Base-by-base conservation (phyloP, 1,139 yeast genomes). In the Casaregolazyma suthepensis region DNA sequence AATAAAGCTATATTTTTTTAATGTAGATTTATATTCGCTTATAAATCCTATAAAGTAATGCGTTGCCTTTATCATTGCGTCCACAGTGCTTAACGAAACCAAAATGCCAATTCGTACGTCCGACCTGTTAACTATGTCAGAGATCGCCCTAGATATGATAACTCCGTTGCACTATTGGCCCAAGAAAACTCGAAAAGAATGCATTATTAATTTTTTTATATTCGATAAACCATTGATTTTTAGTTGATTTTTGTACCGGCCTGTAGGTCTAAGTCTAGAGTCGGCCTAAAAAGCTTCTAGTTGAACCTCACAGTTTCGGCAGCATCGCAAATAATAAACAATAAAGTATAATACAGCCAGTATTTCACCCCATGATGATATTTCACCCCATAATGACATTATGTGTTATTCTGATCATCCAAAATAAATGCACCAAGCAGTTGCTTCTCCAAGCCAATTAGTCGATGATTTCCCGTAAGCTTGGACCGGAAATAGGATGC, bases 401-500 rank as follows among this genome's bases (percentile, higher is more conserved):
- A 26, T 26, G 17, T 2, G 7, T 13, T 15, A 12, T 35, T 17
- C 9, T 13, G 9, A 6, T 5, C 40, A 35, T 15, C 17, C 17
- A 15, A n/a, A 35, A 43, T 46, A 46, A 43, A 46, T 18, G 23
- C 43, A 35, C 47, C 45, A 29, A 56, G 43, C 12, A 56, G 54
- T 18, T 40, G 31, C 44, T 50, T 49, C 42, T 56, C 59, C 42
- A 56, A 45, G 12, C 10, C 31, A 19, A 45, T 49, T 43, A 56
- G 46, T 37, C 31, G 48, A 37, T 50, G 51, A 6, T 46, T 43
- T 20, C 38, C 19, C 13, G 29, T 17, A 18, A 51, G 42, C 26
- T 51, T 40, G 15, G 13, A 7, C 5, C n/a, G 19, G 17, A 46
- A 46, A 12, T 17, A 35, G 5, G 22, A 18, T 9, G 53, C 53